Conservation (phyloP, 768 basidiomycete species). For the Fibroporia radiculosa region DNA sequence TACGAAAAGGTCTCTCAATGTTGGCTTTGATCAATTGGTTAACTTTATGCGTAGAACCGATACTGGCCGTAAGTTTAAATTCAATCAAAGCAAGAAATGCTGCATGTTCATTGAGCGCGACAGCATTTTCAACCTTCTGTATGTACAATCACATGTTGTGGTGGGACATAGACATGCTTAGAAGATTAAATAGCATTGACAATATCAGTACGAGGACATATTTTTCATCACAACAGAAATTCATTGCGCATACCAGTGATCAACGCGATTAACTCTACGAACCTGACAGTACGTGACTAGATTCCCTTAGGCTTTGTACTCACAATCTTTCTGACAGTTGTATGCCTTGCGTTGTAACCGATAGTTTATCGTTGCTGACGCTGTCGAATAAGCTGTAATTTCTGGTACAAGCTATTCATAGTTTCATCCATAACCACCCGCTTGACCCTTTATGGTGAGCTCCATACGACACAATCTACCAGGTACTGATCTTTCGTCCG, state of each 20-base stretch:
- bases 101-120: too few relatives aligned
- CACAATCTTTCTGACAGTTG: neutral
- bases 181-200: too few relatives aligned
- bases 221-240: too few relatives aligned
- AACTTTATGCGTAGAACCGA: neutral
- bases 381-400: neutral
- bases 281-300: too few relatives aligned
- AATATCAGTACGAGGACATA: too few relatives aligned
- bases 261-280: too few relatives aligned
- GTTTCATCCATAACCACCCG: neutral
- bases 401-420: neutral
- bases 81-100: too few relatives aligned
- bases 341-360: neutral
- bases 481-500: neutral
- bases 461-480: neutral
- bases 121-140: too few relatives aligned
- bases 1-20: neutral
- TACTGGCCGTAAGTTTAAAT: constrained; percentile 1
- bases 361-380: neutral
- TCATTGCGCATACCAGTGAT: too few relatives aligned
- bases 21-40: neutral
- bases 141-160: too few relatives aligned
- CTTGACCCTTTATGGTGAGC: neutral
- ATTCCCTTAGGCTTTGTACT: too few relatives aligned
- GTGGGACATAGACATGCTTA: too few relatives aligned